phyloP scores from a whole-genome alignment of 2,329 filamentous ascomycete genomes.

The Neonectria sp. region DNA sequence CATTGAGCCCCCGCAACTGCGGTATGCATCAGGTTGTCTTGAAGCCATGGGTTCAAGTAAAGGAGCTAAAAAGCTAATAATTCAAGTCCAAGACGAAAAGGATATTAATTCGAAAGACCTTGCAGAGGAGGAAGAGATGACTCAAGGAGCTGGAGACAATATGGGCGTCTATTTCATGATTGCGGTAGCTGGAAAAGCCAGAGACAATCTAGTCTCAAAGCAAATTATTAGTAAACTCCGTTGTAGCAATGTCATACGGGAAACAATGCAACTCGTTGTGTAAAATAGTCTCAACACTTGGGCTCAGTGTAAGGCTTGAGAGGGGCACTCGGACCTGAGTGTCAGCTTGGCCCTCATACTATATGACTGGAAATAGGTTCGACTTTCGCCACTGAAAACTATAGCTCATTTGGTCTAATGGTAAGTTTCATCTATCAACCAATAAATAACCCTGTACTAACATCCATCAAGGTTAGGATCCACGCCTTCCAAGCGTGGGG shows the following conservation, averaged over 20 bases:
- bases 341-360: neutral
- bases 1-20: no score
- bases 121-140: no score
- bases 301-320: neutral
- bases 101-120: no score
- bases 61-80: neutral
- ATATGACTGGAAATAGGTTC: neutral
- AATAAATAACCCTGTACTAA: no score
- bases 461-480: no score
- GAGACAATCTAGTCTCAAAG: neutral
- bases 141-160: neutral
- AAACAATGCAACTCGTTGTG: neutral
- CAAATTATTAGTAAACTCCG: neutral
- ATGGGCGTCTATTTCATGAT: neutral
- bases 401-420: constrained; percentile 20
- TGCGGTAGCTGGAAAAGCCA: neutral
- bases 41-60: neutral
- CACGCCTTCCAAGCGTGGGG: constrained; percentile 22
- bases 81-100: no score
- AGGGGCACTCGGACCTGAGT: neutral
- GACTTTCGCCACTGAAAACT: neutral
- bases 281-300: neutral
- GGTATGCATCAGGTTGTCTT: neutral
- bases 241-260: neutral
- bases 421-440: no score